Evolutionary conservation across 768 basidiomycete genomes (phyloP), one percentile per base, ranked within the genome.

Genomic region (Galerina sulciceps): DNA sequence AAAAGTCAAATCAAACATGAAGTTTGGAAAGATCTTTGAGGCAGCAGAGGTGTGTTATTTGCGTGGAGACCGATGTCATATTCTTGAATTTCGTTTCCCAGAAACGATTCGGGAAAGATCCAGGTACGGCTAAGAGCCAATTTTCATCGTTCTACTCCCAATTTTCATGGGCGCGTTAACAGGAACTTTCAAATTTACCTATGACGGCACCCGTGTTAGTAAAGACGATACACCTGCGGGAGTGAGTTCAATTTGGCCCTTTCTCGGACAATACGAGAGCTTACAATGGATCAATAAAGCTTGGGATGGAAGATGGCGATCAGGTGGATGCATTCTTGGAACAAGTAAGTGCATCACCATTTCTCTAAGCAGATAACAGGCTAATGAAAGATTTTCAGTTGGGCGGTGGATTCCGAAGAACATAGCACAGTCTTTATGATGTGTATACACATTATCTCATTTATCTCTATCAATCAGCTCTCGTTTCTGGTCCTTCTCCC

Each of bases 121-220:
- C 82, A 67, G 85, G 86, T 79, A 57, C 59, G 77, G 66, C 23
- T 50, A 49, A 15, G 36, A 20, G 14, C 4, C 3, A 49, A 18
- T 11, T 20, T 38, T 54, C 37, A 20, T 26, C 26, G 26, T 42
- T 17, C 41, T 47, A 15, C 36, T 15, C 6, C 4, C 36, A 26
- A 34, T 18, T 45, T 35, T 40, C 22, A 47, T 38, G 44, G 13
- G n/a, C 26, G 10, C 35, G 17, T 31, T 31, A 31, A 38, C 60
- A 89, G 88, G 85, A 14, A 86, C 88, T 0, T 83, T 90, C 61
- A 85, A 82, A 59, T 90, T 90, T 58, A 76, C 75, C 0, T 83
- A 78, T 49, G 84, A 87, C 1, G 87, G 86, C 0, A 65, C 74
- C 1, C 78, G 88, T 35, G 56, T 90, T 36, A 65, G 58, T 14